Percentiles rank a stretch among this genome's conserved stretches.
Conservation (phyloP, 345 rosid species). For the Angophora floribunda region DNA sequence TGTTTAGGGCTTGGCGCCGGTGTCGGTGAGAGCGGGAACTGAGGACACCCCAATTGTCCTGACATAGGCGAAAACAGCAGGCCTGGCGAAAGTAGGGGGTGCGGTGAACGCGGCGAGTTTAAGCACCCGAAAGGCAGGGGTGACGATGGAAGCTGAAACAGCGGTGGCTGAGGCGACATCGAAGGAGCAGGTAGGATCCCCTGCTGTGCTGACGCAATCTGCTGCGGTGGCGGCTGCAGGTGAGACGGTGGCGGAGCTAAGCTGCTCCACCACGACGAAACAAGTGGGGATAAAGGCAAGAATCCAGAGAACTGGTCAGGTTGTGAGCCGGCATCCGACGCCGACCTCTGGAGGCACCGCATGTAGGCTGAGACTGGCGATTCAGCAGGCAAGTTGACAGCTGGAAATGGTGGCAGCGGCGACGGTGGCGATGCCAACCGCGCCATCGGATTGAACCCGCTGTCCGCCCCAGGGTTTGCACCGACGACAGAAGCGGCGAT, state of each 20-base stretch:
- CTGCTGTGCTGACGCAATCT: neutral
- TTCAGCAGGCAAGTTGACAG: constrained; percentile 24
- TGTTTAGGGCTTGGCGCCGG: constrained; percentile 45
- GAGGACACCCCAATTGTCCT: constrained; percentile 4
- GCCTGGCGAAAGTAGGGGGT: constrained; percentile 59
- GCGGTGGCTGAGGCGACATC: neutral
- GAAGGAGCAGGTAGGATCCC: constrained; percentile 1
- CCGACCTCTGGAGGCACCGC: constrained; percentile 62
- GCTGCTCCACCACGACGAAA: constrained; percentile 60
- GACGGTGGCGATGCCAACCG: constrained; percentile 7
- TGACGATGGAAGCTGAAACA: constrained; percentile 17
- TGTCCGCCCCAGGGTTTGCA: neutral
- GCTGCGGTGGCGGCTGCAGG: constrained; percentile 6
- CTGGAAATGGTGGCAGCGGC: constrained; percentile 24
- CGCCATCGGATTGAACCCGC: neutral
- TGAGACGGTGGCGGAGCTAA: constrained; percentile 7
- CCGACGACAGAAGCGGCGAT: neutral
- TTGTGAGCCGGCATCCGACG: constrained; percentile 31
- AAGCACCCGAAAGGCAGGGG: constrained; percentile 64
- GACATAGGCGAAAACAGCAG: constrained; percentile 52
- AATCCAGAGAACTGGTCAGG: constrained; percentile 47
- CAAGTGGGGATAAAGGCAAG: constrained; percentile 25
- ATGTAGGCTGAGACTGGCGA: constrained; percentile 42
- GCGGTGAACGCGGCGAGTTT: constrained; percentile 66
- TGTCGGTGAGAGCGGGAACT: constrained; percentile 48